phyloP scores from a whole-genome alignment of 257 asterid genomes.

The Coffea eugenioides region DNA sequence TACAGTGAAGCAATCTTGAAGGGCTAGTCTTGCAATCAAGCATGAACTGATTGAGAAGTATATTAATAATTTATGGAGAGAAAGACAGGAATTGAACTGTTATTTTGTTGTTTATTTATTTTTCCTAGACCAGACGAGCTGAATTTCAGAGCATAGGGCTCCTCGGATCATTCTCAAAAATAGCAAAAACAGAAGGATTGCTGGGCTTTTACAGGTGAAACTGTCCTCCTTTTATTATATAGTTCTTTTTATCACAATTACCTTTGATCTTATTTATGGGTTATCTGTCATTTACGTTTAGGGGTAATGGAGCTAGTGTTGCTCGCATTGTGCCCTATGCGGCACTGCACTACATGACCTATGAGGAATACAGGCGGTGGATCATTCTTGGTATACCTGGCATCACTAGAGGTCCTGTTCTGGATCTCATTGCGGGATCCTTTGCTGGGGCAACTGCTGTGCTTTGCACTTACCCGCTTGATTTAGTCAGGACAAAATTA shows the following conservation, averaged over 20 bases:
- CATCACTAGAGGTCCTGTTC: constrained; percentile 73
- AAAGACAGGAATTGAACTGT: neutral
- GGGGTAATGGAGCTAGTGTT: constrained; percentile 98
- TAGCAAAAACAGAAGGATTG: constrained; percentile 82
- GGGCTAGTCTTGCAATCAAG: neutral
- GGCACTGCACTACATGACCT: constrained; percentile 91
- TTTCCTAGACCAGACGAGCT: constrained; percentile 70
- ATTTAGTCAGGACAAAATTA: constrained; percentile 86
- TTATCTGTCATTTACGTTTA: constrained; percentile 22
- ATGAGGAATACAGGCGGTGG: constrained; percentile 90
- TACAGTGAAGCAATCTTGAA: neutral
- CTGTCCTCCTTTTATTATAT: neutral
- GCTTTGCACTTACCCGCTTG: constrained; percentile 89
- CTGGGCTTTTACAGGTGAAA: constrained; percentile 78
- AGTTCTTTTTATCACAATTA: neutral
- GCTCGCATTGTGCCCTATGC: constrained; percentile 97
- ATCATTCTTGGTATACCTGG: constrained; percentile 66
- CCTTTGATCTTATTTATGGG: constrained; percentile 2
- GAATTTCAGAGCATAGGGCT: constrained; percentile 81
- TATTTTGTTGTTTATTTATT: constrained; percentile 11
- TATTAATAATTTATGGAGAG: neutral
- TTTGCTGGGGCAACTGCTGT: constrained; percentile 99
- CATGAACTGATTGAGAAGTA: neutral
- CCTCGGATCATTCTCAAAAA: constrained; percentile 71
- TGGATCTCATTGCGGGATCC: constrained; percentile 91